Conservation (phyloP, 352 stramenopile species). For the Globisporangium okanoganense region DNA sequence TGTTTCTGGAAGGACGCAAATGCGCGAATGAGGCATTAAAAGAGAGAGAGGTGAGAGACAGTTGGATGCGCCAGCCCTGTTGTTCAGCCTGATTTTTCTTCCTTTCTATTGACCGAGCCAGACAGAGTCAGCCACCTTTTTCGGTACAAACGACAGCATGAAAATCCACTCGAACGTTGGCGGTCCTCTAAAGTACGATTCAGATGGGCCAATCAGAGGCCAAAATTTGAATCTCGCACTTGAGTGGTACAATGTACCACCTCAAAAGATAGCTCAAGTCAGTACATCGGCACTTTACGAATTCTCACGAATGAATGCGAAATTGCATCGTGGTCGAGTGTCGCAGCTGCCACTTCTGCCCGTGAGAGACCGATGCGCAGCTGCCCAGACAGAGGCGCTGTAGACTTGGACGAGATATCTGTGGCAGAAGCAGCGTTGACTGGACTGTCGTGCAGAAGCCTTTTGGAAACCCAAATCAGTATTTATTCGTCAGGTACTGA, state of each 20-base stretch:
- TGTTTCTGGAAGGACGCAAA: neutral
- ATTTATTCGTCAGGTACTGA: neutral
- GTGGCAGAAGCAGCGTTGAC: too few relatives aligned
- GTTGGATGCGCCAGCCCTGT: neutral
- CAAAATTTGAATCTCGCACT: neutral
- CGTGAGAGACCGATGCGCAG: neutral
- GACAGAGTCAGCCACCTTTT: neutral
- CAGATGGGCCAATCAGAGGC: neutral
- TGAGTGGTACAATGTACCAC: neutral
- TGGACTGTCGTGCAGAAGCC: too few relatives aligned
- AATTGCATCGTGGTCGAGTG: neutral
- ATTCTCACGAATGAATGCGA: too few relatives aligned
- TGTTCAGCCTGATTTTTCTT: neutral
- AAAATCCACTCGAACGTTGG: conserved; percentile 3
- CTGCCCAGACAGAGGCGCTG: too few relatives aligned
- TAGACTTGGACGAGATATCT: too few relatives aligned
- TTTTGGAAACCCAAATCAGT: too few relatives aligned
- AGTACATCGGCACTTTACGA: neutral
- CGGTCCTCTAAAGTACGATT: neutral
- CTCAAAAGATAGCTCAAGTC: neutral
- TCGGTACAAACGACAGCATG: conserved; percentile 6
- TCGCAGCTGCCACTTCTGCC: neutral
- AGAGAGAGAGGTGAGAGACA: conserved; percentile 2
- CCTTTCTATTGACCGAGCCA: neutral
- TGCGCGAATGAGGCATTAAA: neutral